phyloP scores from a whole-genome alignment of 2,329 filamentous ascomycete species.

The Penicillium digitatum region DNA sequence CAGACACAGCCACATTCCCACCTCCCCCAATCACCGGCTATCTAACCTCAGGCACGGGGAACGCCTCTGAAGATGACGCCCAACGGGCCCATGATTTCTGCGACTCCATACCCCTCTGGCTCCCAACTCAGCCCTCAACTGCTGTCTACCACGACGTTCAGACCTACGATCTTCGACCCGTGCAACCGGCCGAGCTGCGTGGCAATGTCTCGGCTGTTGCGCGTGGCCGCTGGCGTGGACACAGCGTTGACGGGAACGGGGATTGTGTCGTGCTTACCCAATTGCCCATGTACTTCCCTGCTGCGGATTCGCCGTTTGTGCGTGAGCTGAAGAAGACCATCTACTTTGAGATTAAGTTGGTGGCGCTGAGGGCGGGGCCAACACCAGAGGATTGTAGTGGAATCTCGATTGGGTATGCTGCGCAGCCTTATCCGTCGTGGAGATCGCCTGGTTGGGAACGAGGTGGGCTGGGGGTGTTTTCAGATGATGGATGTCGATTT shows the following conservation, averaged over 20 bases:
- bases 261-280: slow-evolving; percentile 54
- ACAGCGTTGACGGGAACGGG: slow-evolving; percentile 40
- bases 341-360: slow-evolving; percentile 58
- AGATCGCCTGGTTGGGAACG: slow-evolving; percentile 62
- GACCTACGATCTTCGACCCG: slow-evolving; percentile 45
- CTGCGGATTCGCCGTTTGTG: slow-evolving; percentile 48
- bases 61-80: slow-evolving; percentile 53
- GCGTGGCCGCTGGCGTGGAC: slow-evolving; percentile 45
- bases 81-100: slow-evolving; percentile 57
- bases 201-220: slow-evolving; percentile 37
- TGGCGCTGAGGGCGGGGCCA: slow-evolving; percentile 39
- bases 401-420: slow-evolving; percentile 57
- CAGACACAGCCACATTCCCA: slow-evolving; percentile 57
- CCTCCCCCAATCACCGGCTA: slow-evolving; percentile 56
- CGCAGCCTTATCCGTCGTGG: slow-evolving; percentile 60
- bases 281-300: slow-evolving; percentile 55
- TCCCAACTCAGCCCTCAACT: slow-evolving; percentile 44
- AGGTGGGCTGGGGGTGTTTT: slow-evolving; percentile 58
- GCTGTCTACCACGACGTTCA: slow-evolving; percentile 44
- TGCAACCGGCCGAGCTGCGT: slow-evolving; percentile 41
- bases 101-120: slow-evolving; percentile 49
- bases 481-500: slow-evolving; percentile 60
- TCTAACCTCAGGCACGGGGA: slow-evolving; percentile 53
- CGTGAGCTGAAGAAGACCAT: slow-evolving; percentile 50
- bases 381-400: slow-evolving; percentile 43